These are phyloP conservation scores for Lepidium africanum DNA, from an alignment of 345 rosid species.

Conservation along the genomic window DNA sequence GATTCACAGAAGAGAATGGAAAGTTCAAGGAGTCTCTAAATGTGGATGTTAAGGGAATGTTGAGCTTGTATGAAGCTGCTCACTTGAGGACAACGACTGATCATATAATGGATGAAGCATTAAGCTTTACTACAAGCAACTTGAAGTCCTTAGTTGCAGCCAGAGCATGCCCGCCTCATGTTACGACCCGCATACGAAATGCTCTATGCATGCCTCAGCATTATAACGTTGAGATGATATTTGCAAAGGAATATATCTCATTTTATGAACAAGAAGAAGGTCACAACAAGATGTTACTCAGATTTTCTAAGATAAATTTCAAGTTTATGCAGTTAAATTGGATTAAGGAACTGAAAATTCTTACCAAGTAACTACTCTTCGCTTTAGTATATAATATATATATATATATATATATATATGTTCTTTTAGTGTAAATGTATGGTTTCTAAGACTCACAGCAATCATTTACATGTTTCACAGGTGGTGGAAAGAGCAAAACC, in stretches of 20 bases:
- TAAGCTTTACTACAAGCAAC: neutral
- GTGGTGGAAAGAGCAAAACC: neutral
- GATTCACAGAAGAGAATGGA: neutral
- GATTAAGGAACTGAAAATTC: neutral
- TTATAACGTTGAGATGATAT: neutral
- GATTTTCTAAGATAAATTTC: neutral
- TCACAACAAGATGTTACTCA: neutral
- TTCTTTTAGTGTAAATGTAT: too few species aligned
- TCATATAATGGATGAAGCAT: neutral
- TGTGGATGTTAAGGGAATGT: neutral
- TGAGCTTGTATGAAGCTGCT: conserved; percentile 28
- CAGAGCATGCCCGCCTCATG: neutral
- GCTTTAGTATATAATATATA: too few species aligned
- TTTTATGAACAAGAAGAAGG: neutral
- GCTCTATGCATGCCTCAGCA: neutral
- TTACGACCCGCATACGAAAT: neutral
- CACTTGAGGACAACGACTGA: neutral
- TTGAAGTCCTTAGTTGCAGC: neutral
- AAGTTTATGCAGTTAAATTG: neutral
- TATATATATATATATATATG: too few species aligned
- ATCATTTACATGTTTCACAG: too few species aligned
- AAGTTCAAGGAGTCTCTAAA: neutral
- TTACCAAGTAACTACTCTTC: neutral
- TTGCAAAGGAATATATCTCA: neutral
- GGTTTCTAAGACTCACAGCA: too few species aligned